Percentiles rank a stretch among this genome's conserved stretches.
Evolutionary conservation across 371 early-diverging fungal species (phyloP).

Genomic region (Conidiobolus incongruus): DNA sequence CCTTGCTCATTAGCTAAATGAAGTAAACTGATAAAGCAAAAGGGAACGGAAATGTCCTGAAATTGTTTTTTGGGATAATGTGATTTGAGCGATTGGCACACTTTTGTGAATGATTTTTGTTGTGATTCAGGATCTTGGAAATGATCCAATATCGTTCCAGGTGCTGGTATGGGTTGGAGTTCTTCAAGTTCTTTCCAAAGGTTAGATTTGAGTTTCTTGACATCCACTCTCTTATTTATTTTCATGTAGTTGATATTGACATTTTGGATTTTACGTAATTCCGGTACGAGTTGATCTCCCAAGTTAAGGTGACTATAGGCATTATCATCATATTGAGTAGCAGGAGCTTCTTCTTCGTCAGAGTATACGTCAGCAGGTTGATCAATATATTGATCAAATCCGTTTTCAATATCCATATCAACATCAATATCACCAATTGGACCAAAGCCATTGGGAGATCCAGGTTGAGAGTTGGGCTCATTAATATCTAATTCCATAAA

Average conservation of each 20-base stretch:
- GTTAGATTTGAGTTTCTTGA: conserved; percentile 82
- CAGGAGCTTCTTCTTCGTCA: conserved; percentile 11
- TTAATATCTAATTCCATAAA: too few species aligned
- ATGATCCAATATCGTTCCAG: conserved; percentile 4
- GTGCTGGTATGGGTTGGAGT: background rate
- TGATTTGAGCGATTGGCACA: conserved; percentile 36
- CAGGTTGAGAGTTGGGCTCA: too few species aligned
- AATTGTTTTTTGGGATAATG: conserved; percentile 52
- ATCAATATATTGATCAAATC: background rate
- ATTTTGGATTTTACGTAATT: conserved; percentile 38
- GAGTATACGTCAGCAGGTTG: conserved; percentile 7
- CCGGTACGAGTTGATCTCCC: conserved; percentile 12
- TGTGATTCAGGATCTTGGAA: conserved; percentile 17
- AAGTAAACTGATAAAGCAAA: conserved; percentile 87
- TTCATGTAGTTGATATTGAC: conserved; percentile 59
- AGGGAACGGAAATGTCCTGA: conserved; percentile 80
- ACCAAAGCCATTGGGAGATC: background rate
- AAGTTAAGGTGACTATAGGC: conserved; percentile 16
- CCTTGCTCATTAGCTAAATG: conserved; percentile 90
- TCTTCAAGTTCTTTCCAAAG: conserved; percentile 51
- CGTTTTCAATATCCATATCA: background rate
- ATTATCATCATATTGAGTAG: conserved; percentile 13
- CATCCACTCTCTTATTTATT: conserved; percentile 82
- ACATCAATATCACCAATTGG: background rate
- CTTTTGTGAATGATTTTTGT: conserved; percentile 38